Evolutionary conservation across 2,329 filamentous ascomycete species (phyloP), one percentile per base, ranked within the genome.

Genomic region (Fusarium solani-melongenae): DNA sequence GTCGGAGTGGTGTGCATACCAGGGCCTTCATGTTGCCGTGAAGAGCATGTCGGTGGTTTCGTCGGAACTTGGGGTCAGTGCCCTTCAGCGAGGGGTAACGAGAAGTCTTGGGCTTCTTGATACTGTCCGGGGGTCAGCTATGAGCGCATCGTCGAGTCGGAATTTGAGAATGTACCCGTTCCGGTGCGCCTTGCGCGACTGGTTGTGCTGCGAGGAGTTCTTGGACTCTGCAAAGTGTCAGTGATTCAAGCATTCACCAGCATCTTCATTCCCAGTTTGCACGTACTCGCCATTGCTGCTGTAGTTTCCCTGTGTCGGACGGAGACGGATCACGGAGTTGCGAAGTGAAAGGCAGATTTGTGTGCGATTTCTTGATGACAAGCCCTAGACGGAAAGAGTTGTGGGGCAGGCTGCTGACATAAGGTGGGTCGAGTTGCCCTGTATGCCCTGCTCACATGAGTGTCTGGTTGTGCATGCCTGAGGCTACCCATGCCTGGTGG

Each of bases 41-140:
- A 77, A 98, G 95, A 87, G 96, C 96, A 92, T 99, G 96, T 90
- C 95, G 94, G 91, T 99, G 96, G 92, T 99, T 99, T 89, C 96
- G 93, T 87, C 96, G 93, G 92, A 99, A 99, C 92, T 99, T 99
- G 85, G 96, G 95, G 89, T 99, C 96, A 86, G 94, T 96, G 83
- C 96, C 96, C 86, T 98, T 98, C 83, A 99, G 93, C 81, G 96
- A 98, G 79, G 96, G 96, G 90, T 99, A 99, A 90, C 96, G 92
- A 88, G 95, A 92, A 84, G 96, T 98, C 92, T 98, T 98, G 79
- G 96, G 96, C 93, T 98, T 98, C 93, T 98, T 98, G 92, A 99
- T 99, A 89, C 96, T 98, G 85, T 49, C 31, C 58, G n/a, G 31
- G 41, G 38, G 76, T 81, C 46, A 79, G 70, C 53, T 22, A 49